Conservation (phyloP, 2,329 filamentous ascomycete genomes). For the Claviceps sp. region DNA sequence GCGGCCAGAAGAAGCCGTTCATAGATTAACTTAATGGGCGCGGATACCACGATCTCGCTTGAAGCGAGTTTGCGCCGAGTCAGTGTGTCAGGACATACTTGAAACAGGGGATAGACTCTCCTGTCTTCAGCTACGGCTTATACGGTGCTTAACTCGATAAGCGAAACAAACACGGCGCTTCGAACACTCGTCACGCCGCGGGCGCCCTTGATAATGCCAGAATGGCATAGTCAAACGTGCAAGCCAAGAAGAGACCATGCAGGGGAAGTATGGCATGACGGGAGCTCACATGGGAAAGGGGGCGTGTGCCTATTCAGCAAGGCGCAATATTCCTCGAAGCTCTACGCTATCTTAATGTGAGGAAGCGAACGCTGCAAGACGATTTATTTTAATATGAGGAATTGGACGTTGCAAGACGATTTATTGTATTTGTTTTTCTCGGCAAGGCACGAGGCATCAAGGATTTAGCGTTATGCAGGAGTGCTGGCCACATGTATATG, state of each 20-base stretch:
- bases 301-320: background rate
- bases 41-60: background rate
- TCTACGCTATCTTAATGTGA: background rate
- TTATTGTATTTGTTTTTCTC: background rate
- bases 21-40: slow-evolving; percentile 37
- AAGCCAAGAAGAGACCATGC: background rate
- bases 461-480: background rate
- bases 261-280: background rate
- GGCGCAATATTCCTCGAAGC: background rate
- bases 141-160: background rate
- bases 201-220: background rate
- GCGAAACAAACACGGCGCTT: background rate
- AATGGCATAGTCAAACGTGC: background rate
- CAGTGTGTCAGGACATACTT: background rate
- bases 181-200: background rate
- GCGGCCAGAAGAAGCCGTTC: slow-evolving; percentile 50
- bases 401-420: background rate
- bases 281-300: background rate
- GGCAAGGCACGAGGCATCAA: background rate
- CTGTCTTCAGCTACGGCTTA: background rate
- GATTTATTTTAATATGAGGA: background rate
- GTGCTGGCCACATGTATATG: background rate
- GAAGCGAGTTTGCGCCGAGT: background rate
- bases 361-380: background rate
- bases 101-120: background rate